phyloP scores from a whole-genome alignment of 495 filamentous ascomycete species.

The Xylaria venustula region DNA sequence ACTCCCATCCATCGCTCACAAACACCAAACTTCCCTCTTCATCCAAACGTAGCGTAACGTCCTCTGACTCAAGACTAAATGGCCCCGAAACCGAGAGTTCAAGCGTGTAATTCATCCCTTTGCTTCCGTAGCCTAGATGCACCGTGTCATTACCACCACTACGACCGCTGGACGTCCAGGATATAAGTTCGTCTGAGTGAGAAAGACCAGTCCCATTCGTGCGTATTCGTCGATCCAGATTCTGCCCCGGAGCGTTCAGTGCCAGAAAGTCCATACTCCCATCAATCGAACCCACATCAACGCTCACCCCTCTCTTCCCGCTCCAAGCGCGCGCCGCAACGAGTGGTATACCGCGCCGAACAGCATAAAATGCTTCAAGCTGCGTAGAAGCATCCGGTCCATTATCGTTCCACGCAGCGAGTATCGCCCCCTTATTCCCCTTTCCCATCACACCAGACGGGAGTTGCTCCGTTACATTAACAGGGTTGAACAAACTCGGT shows the following conservation, averaged over 20 bases:
- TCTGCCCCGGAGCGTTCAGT: slow-evolving; percentile 44
- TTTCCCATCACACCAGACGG: slow-evolving; percentile 29
- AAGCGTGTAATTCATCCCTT: slow-evolving; percentile 54
- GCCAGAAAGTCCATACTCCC: slow-evolving; percentile 33
- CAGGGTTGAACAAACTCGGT: slow-evolving; percentile 46
- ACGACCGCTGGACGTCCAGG: background rate
- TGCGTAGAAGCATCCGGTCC: slow-evolving; percentile 57
- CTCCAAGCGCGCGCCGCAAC: slow-evolving; percentile 43
- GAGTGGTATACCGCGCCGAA: slow-evolving; percentile 49
- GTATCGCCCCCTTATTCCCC: slow-evolving; percentile 47
- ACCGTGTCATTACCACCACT: background rate
- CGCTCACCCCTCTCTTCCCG: slow-evolving; percentile 35
- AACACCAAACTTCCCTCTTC: slow-evolving; percentile 38
- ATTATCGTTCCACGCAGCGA: slow-evolving; percentile 59
- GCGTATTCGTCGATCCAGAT: slow-evolving; percentile 43
- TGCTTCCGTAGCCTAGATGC: slow-evolving; percentile 42
- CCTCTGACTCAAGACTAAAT: slow-evolving; percentile 40
- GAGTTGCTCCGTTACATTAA: slow-evolving; percentile 41
- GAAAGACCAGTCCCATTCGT: background rate
- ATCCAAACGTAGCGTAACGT: slow-evolving; percentile 35
- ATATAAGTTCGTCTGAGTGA: slow-evolving; percentile 10
- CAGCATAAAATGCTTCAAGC: slow-evolving; percentile 53
- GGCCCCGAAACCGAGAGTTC: slow-evolving; percentile 36
- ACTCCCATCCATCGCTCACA: slow-evolving; percentile 47
- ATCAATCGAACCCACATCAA: slow-evolving; percentile 23